A percentile compares a stretch with the other conserved stretches of the same genome.
These are phyloP conservation scores for Fusarium miscanthi DNA, from an alignment of 2,329 filamentous ascomycete genomes.

Conservation along the genomic window DNA sequence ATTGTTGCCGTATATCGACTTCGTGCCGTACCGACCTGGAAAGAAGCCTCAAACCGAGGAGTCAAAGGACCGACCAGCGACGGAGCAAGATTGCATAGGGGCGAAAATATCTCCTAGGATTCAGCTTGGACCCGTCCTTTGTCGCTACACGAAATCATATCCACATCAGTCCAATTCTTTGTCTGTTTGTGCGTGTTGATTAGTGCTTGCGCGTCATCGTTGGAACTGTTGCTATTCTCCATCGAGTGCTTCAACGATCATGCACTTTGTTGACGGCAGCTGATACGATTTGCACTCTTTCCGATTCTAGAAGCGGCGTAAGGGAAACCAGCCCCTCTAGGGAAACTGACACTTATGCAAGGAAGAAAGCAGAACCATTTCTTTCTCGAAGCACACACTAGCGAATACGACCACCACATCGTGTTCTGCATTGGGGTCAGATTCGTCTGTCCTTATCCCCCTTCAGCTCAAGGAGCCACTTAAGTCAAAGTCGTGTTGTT, in stretches of 20 bases:
- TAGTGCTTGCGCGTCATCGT: slow-evolving; percentile 26
- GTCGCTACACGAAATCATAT: slow-evolving; percentile 1
- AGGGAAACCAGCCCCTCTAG: background rate
- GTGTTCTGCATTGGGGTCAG: slow-evolving; percentile 28
- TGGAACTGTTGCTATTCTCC: background rate
- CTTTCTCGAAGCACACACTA: slow-evolving; percentile 28
- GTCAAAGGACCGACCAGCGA: slow-evolving; percentile 17
- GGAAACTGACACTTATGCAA: slow-evolving; percentile 13
- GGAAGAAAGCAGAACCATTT: slow-evolving; percentile 20
- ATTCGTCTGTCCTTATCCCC: slow-evolving; percentile 23
- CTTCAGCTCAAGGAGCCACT: slow-evolving; percentile 9
- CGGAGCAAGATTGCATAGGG: slow-evolving; percentile 21
- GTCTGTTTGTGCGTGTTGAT: slow-evolving; percentile 14
- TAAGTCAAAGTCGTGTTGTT: slow-evolving; percentile 30
- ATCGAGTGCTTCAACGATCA: slow-evolving; percentile 7
- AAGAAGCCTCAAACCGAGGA: slow-evolving; percentile 4
- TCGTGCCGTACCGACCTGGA: slow-evolving; percentile 1
- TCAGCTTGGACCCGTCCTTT: slow-evolving; percentile 20
- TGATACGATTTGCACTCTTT: slow-evolving; percentile 11
- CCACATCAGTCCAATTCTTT: slow-evolving; percentile 25
- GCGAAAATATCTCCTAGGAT: slow-evolving; percentile 32
- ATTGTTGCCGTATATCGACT: slow-evolving; percentile 11
- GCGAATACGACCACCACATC: slow-evolving; percentile 42
- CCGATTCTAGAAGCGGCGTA: slow-evolving; percentile 8
- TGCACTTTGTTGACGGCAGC: slow-evolving; percentile 24